Evolutionary conservation across 176 grass and related monocot genomes (phyloP).

Genomic region (Avena eriantha): DNA sequence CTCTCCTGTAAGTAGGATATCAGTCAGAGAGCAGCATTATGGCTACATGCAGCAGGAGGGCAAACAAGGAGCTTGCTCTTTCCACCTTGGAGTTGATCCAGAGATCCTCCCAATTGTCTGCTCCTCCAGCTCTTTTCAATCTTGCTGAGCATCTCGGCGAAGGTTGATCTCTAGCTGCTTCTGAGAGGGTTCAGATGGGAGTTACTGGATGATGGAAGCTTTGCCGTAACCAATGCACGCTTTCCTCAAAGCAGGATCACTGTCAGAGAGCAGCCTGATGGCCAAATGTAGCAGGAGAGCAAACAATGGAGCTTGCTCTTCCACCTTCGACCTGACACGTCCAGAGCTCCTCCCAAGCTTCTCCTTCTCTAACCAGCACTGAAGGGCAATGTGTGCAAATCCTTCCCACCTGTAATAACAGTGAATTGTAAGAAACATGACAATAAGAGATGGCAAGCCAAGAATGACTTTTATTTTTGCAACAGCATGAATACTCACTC

Average conservation of each 20-base stretch:
- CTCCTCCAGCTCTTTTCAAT: conserved; percentile 39
- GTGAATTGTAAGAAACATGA: conserved; percentile 28
- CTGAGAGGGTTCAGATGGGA: neutral
- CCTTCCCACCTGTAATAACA: conserved; percentile 82
- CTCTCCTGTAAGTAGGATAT: conserved; percentile 57
- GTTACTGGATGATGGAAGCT: conserved; percentile 18
- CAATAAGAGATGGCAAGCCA: neutral
- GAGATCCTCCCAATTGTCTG: neutral
- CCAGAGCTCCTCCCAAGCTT: conserved; percentile 30
- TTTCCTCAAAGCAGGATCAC: conserved; percentile 59
- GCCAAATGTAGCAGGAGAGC: conserved; percentile 68
- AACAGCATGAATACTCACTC: conserved; percentile 63
- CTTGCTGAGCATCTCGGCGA: conserved; percentile 53
- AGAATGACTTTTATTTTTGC: neutral
- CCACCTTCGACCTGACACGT: neutral
- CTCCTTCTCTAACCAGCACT: conserved; percentile 65
- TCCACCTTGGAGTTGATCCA: neutral
- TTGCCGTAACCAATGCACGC: conserved; percentile 72
- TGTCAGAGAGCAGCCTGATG: conserved; percentile 63
- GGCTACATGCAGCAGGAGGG: conserved; percentile 69
- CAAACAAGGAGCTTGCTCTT: conserved; percentile 40
- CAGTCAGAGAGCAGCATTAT: conserved; percentile 58
- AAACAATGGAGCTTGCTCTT: conserved; percentile 40
- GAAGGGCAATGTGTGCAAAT: conserved; percentile 73
- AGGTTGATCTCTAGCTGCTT: conserved; percentile 54